phyloP scores from a whole-genome alignment of 345 rosid species.

The Xanthoceras sorbifolium region DNA sequence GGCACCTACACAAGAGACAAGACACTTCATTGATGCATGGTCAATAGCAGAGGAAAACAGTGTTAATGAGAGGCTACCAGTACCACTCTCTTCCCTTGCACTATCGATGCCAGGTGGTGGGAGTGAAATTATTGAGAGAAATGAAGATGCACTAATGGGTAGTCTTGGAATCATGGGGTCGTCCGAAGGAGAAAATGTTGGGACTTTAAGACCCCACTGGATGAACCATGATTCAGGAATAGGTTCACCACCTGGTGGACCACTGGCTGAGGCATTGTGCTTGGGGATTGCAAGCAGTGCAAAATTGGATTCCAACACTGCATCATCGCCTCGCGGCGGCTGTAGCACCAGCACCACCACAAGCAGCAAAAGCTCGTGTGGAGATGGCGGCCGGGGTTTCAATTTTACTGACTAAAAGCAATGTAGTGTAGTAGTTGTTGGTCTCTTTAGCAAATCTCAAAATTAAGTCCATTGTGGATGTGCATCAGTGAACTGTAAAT shows the following conservation, averaged over 20 bases:
- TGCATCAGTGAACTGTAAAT: slow-evolving; percentile 1
- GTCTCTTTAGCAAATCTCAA: background rate
- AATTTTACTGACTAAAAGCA: slow-evolving; percentile 19
- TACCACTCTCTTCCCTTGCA: slow-evolving; percentile 48
- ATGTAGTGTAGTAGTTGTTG: background rate
- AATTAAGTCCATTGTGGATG: background rate
- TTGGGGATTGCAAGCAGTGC: slow-evolving; percentile 37
- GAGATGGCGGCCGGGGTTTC: slow-evolving; percentile 16
- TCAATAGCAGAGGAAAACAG: slow-evolving; percentile 29
- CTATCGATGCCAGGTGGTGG: slow-evolving; percentile 67
- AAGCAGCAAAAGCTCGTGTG: slow-evolving; percentile 27
- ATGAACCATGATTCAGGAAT: slow-evolving; percentile 42
- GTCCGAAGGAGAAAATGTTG: slow-evolving; percentile 24
- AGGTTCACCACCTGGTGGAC: slow-evolving; percentile 55
- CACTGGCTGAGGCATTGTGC: slow-evolving; percentile 58
- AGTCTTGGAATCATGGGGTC: slow-evolving; percentile 27
- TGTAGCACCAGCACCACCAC: slow-evolving; percentile 29
- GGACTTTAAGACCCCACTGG: slow-evolving; percentile 41
- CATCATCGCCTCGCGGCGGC: slow-evolving; percentile 27
- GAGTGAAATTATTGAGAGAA: slow-evolving; percentile 28
- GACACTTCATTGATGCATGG: slow-evolving; percentile 64
- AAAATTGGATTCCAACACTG: slow-evolving; percentile 25
- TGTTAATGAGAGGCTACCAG: slow-evolving; percentile 26
- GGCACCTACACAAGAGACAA: slow-evolving; percentile 54
- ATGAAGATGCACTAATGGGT: slow-evolving; percentile 35